Base-by-base conservation (phyloP, 1,284 basidiomycete genomes). In the Mycosarcoma mackinlayi region DNA sequence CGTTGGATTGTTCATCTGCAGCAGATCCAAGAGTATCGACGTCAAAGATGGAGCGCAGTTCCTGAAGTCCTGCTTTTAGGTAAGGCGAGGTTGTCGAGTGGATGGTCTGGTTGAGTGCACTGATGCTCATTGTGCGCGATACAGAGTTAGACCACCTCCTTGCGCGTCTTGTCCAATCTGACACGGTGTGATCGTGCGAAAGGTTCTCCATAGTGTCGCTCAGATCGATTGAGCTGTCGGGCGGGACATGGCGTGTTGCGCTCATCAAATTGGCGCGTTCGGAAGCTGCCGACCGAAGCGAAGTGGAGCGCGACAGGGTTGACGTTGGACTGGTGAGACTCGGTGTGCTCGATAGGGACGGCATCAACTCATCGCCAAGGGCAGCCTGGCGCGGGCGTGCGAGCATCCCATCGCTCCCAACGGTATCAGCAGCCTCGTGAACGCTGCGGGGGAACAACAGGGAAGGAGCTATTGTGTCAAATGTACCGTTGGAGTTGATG, bases 1-100 rank as follows among this genome's bases (percentile, higher is more conserved):
- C 21, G 25, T 41, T 34, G 13, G 55, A 47, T 9, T 51, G 24
- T 30, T 48, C 59, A n/a, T 63, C 55, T 30, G 48, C 47, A 3
- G 47, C 54, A 13, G 24, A 38, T 19, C 67, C 61, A 11, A 71
- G 53, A 4, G 68, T 59, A 34, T 76, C 74, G 24, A 76, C 74
- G 38, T 76, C 74, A 62, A 76, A 76, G 44, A 76, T 76, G 48
- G 67, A 71, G 24, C 72, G 46, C 30, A 76, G 53, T 37, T 76
- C 74, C 47, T 76, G 68, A n/a, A 76, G 52, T 13, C 74, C 74
- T 9, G 74, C 74, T 27, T 66, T 65, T 41, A 76, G 63, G 28
- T 67, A 75, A 6, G 74, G 74, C 25, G 72, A 58, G 3, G 74
- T 62, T 2, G 68, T 65, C 31, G 68, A 71, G 7, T 66, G 66